A percentile compares a stretch with the other conserved stretches of the same genome.
Conservation (phyloP, 2,329 filamentous ascomycete genomes). For the Aspergillus nomiae region DNA sequence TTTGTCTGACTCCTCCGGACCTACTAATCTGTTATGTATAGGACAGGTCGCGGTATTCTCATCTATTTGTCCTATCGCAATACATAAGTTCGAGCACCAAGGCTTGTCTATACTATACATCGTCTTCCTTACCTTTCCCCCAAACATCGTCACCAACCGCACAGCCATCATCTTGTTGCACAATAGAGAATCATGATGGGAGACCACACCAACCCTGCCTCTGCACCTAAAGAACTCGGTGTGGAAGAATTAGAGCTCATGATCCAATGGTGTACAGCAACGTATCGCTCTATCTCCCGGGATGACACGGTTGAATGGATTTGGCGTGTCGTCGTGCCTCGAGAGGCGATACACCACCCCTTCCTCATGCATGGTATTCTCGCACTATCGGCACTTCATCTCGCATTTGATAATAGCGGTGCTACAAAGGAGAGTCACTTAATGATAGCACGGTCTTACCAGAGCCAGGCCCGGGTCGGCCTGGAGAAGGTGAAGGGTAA, state of each 20-base stretch:
- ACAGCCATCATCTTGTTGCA: constrained; percentile 4
- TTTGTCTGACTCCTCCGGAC: background rate
- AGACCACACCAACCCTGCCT: background rate
- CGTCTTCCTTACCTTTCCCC: constrained; percentile 5
- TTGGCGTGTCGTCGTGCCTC: constrained; percentile 36
- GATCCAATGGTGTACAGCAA: constrained; percentile 38
- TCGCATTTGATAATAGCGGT: constrained; percentile 23
- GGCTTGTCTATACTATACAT: constrained; percentile 14
- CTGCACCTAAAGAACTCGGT: constrained; percentile 18
- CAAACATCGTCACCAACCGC: constrained; percentile 15
- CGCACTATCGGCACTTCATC: constrained; percentile 37
- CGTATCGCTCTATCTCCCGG: constrained; percentile 34
- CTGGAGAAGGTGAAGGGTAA: constrained; percentile 25
- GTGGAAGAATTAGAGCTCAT: constrained; percentile 38
- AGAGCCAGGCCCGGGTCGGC: constrained; percentile 26
- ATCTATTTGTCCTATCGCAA: too few species aligned
- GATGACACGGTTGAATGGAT: constrained; percentile 26
- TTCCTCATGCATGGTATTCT: constrained; percentile 39
- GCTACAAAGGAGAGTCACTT: constrained; percentile 27
- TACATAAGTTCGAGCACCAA: constrained; percentile 5
- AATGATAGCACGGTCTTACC: constrained; percentile 31
- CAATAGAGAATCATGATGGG: constrained; percentile 14
- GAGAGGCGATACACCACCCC: constrained; percentile 31
- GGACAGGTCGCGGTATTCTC: background rate
- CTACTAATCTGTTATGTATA: background rate